phyloP scores from a whole-genome alignment of 768 basidiomycete species.

The Pisolithus microcarpus region DNA sequence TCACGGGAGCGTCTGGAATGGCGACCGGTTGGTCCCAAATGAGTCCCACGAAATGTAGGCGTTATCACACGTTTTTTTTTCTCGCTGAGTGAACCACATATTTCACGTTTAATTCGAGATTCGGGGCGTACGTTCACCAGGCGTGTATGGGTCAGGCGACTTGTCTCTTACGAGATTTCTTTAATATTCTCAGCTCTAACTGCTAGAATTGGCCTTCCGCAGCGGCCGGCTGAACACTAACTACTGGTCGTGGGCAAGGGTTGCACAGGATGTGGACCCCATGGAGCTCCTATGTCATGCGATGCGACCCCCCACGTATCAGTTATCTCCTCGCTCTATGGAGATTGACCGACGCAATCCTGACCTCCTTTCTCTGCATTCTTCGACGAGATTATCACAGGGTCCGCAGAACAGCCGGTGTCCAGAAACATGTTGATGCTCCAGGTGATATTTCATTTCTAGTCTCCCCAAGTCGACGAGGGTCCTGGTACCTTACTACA shows the following conservation, averaged over 20 bases:
- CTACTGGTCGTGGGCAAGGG: neutral
- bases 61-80: no score
- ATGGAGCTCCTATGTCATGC: neutral
- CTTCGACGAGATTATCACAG: neutral
- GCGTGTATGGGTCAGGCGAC: no score
- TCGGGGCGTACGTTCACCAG: no score
- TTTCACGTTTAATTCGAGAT: no score
- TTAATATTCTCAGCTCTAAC: neutral
- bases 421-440: no score
- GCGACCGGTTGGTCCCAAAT: no score
- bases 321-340: neutral
- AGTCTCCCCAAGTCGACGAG: neutral
- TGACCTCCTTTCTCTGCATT: neutral
- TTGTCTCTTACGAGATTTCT: neutral
- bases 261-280: neutral
- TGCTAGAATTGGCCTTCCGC: neutral
- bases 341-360: neutral
- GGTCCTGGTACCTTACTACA: neutral
- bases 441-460: neutral
- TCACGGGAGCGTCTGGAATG: no score
- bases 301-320: neutral
- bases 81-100: no score
- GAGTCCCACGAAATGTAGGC: no score
- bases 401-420: no score
- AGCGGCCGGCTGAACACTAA: neutral